These are phyloP conservation scores for Anaeromyces robustus DNA, from an alignment of 192 early-diverging fungal species.

Conservation along the genomic window DNA sequence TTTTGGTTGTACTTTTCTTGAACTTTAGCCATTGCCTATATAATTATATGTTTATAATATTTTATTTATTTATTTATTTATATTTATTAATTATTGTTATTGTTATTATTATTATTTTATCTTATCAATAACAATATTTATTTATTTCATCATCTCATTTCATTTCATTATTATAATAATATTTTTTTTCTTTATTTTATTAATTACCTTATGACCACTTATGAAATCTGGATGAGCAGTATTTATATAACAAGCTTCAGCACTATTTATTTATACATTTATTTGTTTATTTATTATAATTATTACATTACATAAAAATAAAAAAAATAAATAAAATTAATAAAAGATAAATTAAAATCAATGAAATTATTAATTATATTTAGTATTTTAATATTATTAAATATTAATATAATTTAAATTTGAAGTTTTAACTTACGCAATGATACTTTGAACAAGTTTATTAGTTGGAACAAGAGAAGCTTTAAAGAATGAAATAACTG, in stretches of 20 bases:
- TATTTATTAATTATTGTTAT: too few relatives aligned
- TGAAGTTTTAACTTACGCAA: constrained; percentile 62
- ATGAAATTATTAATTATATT: not conserved
- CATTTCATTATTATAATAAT: too few relatives aligned
- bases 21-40: constrained; percentile 7
- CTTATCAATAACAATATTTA: too few relatives aligned
- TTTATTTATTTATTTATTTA: constrained; percentile 9
- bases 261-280: constrained; percentile 26
- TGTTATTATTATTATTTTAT: too few relatives aligned
- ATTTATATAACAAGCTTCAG: constrained; percentile 95
- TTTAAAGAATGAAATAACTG: constrained; percentile 89
- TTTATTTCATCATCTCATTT: too few relatives aligned
- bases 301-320: not conserved
- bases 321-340: too few relatives aligned
- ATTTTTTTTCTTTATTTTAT: not conserved
- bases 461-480: constrained; percentile 79
- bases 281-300: too few relatives aligned
- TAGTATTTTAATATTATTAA: constrained; percentile 1
- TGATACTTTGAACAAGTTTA: constrained; percentile 84
- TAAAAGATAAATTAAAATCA: too few relatives aligned
- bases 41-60: constrained; percentile 11
- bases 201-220: constrained; percentile 66
- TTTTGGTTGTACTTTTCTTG: constrained; percentile 1
- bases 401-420: too few relatives aligned
- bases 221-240: constrained; percentile 98